phyloP scores from a whole-genome alignment of 2,329 filamentous ascomycete genomes.

The Diaporthe ilicicola region DNA sequence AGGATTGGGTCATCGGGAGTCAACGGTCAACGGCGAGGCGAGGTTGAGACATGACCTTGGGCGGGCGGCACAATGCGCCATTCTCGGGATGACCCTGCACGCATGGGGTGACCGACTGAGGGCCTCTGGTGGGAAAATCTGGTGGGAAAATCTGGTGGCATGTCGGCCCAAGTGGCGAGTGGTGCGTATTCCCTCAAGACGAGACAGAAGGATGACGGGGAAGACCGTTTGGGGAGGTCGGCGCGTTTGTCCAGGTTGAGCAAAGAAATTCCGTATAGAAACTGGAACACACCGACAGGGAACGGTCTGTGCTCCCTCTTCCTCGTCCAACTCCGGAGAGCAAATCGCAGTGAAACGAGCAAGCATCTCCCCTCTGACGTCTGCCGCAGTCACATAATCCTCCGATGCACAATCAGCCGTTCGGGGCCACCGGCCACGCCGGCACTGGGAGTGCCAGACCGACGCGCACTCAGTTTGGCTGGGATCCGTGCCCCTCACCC shows the following conservation, averaged over 20 bases:
- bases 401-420: conserved; percentile 12
- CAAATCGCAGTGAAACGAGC: conserved; percentile 6
- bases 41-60: conserved; percentile 17
- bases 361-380: conserved; percentile 21
- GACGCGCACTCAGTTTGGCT: not conserved
- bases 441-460: not conserved
- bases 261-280: not conserved
- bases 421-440: conserved; percentile 11
- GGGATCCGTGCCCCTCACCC: not conserved
- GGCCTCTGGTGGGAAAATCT: not conserved
- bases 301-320: conserved; percentile 15
- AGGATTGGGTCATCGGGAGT: not conserved
- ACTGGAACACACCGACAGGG: conserved; percentile 22
- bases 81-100: conserved; percentile 1
- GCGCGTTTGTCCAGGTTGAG: conserved; percentile 3
- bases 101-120: not conserved
- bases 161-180: not conserved
- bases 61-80: not conserved
- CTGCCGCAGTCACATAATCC: conserved; percentile 17
- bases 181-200: not conserved
- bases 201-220: conserved; percentile 7
- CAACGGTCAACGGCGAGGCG: conserved; percentile 20
- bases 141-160: not conserved
- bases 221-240: not conserved
- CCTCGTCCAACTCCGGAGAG: not conserved